These are phyloP conservation scores for Lecanicillium sp. DNA, from an alignment of 2,329 filamentous ascomycete genomes.

Conservation along the genomic window DNA sequence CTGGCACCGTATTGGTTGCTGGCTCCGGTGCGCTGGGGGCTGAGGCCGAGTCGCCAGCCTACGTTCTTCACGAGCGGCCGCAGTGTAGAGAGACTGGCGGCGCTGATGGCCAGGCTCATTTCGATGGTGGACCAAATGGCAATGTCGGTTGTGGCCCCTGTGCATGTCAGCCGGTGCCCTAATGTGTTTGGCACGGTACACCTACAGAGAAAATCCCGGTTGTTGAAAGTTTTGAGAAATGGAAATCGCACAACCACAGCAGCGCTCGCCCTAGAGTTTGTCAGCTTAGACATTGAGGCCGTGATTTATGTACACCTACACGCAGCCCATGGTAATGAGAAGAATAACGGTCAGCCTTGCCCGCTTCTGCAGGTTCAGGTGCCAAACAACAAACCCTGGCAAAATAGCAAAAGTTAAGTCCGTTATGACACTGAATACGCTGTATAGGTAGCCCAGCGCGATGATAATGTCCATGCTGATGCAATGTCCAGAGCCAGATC, in stretches of 20 bases:
- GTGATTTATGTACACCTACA: conserved; percentile 26
- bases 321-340: conserved; percentile 51
- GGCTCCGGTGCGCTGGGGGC: conserved; percentile 1
- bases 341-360: conserved; percentile 47
- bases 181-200: conserved; percentile 7
- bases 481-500: conserved; percentile 29
- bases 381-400: conserved; percentile 48
- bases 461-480: conserved; percentile 40
- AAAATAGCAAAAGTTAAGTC: conserved; percentile 48
- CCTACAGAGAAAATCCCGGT: conserved; percentile 39
- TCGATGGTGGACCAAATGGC: conserved; percentile 46
- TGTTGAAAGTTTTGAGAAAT: conserved; percentile 32
- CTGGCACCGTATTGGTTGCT: background rate
- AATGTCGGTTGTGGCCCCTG: conserved; percentile 35
- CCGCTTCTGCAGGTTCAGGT: conserved; percentile 46
- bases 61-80: conserved; percentile 36
- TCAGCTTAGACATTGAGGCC: conserved; percentile 14
- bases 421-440: conserved; percentile 40
- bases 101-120: conserved; percentile 41
- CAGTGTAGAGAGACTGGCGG: conserved; percentile 41
- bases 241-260: conserved; percentile 37
- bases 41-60: conserved; percentile 26
- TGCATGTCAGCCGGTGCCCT: background rate
- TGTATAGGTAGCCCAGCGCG: conserved; percentile 47
- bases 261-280: conserved; percentile 33